Conservation (phyloP, 2,329 filamentous ascomycete species). For the Exophiala sp. region DNA sequence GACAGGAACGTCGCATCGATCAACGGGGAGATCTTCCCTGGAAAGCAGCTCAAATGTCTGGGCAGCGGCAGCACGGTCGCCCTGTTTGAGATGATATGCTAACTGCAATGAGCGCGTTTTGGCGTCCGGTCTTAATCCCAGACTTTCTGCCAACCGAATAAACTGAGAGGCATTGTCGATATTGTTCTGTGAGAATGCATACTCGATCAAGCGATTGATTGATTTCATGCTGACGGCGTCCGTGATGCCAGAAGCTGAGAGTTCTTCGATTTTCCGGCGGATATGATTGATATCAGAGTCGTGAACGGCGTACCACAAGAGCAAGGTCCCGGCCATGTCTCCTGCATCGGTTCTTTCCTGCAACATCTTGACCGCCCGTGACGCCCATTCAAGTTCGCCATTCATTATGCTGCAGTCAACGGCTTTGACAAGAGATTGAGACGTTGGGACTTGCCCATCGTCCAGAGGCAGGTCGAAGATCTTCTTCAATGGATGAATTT, state of each 20-base stretch:
- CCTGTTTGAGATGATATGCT: conserved; percentile 65
- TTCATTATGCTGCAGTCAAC: conserved; percentile 57
- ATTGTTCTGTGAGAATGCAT: conserved; percentile 64
- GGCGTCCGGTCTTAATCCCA: conserved; percentile 61
- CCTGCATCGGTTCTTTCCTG: conserved; percentile 17
- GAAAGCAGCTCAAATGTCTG: conserved; percentile 51
- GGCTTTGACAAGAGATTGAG: conserved; percentile 49
- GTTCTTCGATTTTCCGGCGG: conserved; percentile 63
- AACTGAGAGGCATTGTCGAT: conserved; percentile 68
- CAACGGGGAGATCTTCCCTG: conserved; percentile 48
- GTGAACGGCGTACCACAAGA: conserved; percentile 68
- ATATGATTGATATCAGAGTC: conserved; percentile 68
- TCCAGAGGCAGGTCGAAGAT: conserved; percentile 59
- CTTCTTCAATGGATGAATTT: conserved; percentile 55
- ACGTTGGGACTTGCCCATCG: conserved; percentile 38
- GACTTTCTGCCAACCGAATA: conserved; percentile 58
- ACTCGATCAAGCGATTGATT: conserved; percentile 69
- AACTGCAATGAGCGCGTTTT: conserved; percentile 69
- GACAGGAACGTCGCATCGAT: conserved; percentile 53
- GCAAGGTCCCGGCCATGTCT: conserved; percentile 51
- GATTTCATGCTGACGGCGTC: conserved; percentile 60
- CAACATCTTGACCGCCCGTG: conserved; percentile 29
- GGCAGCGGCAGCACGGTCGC: conserved; percentile 59
- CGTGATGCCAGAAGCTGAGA: conserved; percentile 47
- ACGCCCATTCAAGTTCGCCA: conserved; percentile 57